phyloP scores from a whole-genome alignment of 1,284 basidiomycete species.

The Cystobasidium slooffiae region DNA sequence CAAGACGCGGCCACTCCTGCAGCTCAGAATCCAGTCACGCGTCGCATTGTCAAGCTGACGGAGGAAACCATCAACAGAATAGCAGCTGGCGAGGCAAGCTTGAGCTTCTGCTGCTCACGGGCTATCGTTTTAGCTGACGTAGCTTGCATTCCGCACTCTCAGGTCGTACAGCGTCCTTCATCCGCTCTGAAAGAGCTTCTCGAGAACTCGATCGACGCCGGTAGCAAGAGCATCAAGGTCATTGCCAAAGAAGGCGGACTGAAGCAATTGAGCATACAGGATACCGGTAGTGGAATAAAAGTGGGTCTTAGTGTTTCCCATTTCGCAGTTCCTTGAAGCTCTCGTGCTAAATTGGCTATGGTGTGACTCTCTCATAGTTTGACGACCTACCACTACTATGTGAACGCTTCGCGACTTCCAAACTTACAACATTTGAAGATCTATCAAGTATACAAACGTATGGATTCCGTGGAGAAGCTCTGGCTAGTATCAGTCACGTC shows the following conservation, averaged over 20 bases:
- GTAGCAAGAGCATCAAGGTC: constrained; percentile 81
- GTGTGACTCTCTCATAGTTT: background rate
- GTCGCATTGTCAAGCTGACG: constrained; percentile 59
- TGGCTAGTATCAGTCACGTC: constrained; percentile 95
- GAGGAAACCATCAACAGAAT: constrained; percentile 66
- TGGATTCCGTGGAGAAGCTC: constrained; percentile 95
- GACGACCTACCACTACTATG: constrained; percentile 81
- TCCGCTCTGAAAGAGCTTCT: constrained; percentile 96
- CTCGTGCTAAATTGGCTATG: constrained; percentile 62
- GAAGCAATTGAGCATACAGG: constrained; percentile 93
- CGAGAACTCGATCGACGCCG: constrained; percentile 93
- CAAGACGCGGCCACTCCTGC: background rate
- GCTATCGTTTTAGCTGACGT: background rate
- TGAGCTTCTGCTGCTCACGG: background rate
- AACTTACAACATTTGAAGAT: constrained; percentile 84
- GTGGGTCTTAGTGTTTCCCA: constrained; percentile 60
- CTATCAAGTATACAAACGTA: constrained; percentile 85
- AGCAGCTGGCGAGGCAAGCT: constrained; percentile 65
- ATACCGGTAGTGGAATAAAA: constrained; percentile 92
- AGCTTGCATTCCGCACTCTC: constrained; percentile 20
- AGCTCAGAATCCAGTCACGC: constrained; percentile 30
- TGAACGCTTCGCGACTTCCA: constrained; percentile 94
- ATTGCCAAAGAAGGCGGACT: constrained; percentile 94
- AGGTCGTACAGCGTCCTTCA: constrained; percentile 95
- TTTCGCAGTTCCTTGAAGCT: background rate